These are phyloP conservation scores for Drechmeria coniospora DNA, from an alignment of 2,329 filamentous ascomycete species.

Conservation along the genomic window DNA sequence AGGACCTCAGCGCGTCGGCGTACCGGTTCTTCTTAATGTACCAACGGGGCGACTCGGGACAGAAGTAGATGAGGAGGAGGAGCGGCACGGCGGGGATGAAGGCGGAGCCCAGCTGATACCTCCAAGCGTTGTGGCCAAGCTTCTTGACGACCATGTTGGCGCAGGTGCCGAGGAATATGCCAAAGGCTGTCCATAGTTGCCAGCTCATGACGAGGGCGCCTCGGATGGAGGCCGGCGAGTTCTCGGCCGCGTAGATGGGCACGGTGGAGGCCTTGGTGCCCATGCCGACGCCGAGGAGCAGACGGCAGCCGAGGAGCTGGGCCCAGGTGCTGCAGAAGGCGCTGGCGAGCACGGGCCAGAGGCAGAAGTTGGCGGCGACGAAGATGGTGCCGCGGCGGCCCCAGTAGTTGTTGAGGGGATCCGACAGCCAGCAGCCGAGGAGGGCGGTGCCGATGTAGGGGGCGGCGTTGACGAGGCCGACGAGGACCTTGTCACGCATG, in stretches of 20 bases:
- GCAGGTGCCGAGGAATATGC: constrained; percentile 45
- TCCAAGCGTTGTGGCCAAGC: constrained; percentile 32
- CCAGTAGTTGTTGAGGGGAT: constrained; percentile 36
- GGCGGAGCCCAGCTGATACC: constrained; percentile 48
- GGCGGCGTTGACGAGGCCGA: constrained; percentile 52
- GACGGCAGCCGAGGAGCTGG: constrained; percentile 53
- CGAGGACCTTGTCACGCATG: constrained; percentile 28
- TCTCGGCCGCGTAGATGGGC: constrained; percentile 64
- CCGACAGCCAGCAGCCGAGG: constrained; percentile 49
- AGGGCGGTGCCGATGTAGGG: constrained; percentile 33
- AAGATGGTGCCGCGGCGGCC: constrained; percentile 46
- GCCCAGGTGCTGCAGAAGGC: constrained; percentile 58
- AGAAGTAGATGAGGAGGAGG: constrained; percentile 44
- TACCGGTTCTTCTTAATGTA: constrained; percentile 52
- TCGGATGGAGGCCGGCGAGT: constrained; percentile 51
- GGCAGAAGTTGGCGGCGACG: constrained; percentile 55
- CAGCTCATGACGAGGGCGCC: constrained; percentile 72
- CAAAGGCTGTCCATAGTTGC: constrained; percentile 53
- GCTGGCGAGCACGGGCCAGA: constrained; percentile 54
- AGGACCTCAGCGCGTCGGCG: constrained; percentile 40
- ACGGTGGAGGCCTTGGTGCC: constrained; percentile 59
- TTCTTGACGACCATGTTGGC: constrained; percentile 36
- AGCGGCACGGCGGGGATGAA: constrained; percentile 45
- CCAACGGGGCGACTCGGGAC: constrained; percentile 51
- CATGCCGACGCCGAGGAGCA: constrained; percentile 64